Conservation (phyloP, 2,329 filamentous ascomycete genomes). For the Pseudopyricularia cyperi region DNA sequence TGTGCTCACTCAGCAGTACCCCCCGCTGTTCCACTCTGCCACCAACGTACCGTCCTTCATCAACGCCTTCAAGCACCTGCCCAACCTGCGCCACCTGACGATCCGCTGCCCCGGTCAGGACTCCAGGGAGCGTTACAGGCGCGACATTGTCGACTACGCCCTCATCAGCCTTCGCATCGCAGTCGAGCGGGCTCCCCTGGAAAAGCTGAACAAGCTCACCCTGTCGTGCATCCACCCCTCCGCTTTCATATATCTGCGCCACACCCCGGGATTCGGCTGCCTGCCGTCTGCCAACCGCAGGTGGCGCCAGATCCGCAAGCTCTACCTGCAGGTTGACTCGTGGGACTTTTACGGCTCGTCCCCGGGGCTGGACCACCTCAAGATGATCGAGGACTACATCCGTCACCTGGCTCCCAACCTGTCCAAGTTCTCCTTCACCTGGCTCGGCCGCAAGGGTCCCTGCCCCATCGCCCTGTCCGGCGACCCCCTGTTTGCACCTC, state of each 20-base stretch:
- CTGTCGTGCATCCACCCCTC: slow-evolving; percentile 62
- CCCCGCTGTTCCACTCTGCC: slow-evolving; percentile 77
- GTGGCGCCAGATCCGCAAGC: slow-evolving; percentile 66
- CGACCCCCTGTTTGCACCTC: slow-evolving; percentile 56
- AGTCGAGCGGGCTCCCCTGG: slow-evolving; percentile 58
- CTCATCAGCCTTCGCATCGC: slow-evolving; percentile 79
- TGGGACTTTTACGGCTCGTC: slow-evolving; percentile 50
- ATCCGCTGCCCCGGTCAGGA: slow-evolving; percentile 66
- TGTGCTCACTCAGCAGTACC: slow-evolving; percentile 74
- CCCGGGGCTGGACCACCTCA: slow-evolving; percentile 56
- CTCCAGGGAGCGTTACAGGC: slow-evolving; percentile 55
- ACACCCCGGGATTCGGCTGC: slow-evolving; percentile 60
- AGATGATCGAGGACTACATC: slow-evolving; percentile 72
- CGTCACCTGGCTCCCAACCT: slow-evolving; percentile 53
- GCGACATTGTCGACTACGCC: slow-evolving; percentile 74
- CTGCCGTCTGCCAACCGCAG: slow-evolving; percentile 57
- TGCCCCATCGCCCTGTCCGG: slow-evolving; percentile 57
- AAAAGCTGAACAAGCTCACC: slow-evolving; percentile 54
- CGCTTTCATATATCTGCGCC: slow-evolving; percentile 65
- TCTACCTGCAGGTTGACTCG: slow-evolving; percentile 59
- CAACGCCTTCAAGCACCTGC: slow-evolving; percentile 54
- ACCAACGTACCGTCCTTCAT: slow-evolving; percentile 81
- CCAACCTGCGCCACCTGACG: slow-evolving; percentile 60
- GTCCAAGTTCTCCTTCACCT: slow-evolving; percentile 62
- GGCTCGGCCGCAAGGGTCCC: slow-evolving; percentile 60